These are phyloP conservation scores for Nigrospora osmanthi DNA, from an alignment of 2,329 filamentous ascomycete species.

Conservation along the genomic window DNA sequence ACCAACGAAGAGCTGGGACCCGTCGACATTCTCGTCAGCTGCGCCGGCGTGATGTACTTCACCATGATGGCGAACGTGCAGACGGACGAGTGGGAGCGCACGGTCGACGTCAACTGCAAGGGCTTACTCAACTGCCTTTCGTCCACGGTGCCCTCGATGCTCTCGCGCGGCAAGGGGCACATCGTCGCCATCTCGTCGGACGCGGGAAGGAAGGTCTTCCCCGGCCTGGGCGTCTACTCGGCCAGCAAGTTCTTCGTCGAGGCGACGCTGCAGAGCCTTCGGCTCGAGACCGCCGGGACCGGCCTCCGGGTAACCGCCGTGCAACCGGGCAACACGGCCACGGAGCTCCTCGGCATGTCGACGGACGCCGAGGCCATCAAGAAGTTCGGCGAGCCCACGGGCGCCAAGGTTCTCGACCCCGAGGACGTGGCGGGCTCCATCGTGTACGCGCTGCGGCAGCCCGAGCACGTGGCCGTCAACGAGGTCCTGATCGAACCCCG, in stretches of 20 bases:
- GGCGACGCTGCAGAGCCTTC: slow-evolving; percentile 66
- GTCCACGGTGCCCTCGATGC: slow-evolving; percentile 63
- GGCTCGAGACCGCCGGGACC: slow-evolving; percentile 67
- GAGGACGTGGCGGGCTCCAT: slow-evolving; percentile 67
- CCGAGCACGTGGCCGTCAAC: slow-evolving; percentile 69
- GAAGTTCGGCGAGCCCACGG: slow-evolving; percentile 69
- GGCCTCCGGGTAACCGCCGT: slow-evolving; percentile 67
- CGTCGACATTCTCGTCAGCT: slow-evolving; percentile 71
- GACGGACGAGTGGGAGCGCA: slow-evolving; percentile 70
- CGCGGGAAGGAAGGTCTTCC: slow-evolving; percentile 74
- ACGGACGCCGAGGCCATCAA: slow-evolving; percentile 70
- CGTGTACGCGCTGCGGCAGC: slow-evolving; percentile 67
- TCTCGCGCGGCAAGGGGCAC: slow-evolving; percentile 60
- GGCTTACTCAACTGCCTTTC: slow-evolving; percentile 68
- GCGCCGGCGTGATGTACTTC: slow-evolving; percentile 83
- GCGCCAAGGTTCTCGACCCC: slow-evolving; percentile 66
- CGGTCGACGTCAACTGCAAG: slow-evolving; percentile 83
- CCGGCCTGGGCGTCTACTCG: slow-evolving; percentile 74
- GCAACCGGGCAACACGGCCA: slow-evolving; percentile 71
- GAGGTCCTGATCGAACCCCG: slow-evolving; percentile 73
- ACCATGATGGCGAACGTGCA: slow-evolving; percentile 77
- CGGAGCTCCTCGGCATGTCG: slow-evolving; percentile 66
- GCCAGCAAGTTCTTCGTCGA: slow-evolving; percentile 83
- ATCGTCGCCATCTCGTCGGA: slow-evolving; percentile 78
- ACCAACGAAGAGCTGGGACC: slow-evolving; percentile 58